These are phyloP conservation scores for Paratinospora sagittata DNA, from an alignment of 164 flowering plant genomes.

Conservation along the genomic window DNA sequence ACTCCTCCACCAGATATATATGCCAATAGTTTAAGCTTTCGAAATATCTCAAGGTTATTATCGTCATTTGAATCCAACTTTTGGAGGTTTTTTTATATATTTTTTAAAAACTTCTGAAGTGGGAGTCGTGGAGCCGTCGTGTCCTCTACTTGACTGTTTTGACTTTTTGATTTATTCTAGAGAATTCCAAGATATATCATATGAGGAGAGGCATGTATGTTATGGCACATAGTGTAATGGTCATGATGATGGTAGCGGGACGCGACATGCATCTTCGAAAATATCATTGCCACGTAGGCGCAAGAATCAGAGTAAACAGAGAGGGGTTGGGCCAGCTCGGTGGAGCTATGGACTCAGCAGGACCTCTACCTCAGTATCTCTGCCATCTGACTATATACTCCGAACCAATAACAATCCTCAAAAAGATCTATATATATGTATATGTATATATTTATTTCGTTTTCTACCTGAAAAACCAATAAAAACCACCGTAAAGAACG, in stretches of 20 bases:
- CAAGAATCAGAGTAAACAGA: slow-evolving; percentile 10
- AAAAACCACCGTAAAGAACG: neutral
- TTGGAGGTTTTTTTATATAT: neutral
- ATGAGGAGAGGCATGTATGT: neutral
- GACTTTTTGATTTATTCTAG: neutral
- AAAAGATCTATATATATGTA: neutral
- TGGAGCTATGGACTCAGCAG: slow-evolving; percentile 12
- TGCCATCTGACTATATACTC: neutral
- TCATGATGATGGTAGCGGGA: neutral
- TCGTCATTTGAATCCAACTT: neutral
- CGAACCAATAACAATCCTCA: neutral
- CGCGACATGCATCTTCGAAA: slow-evolving; percentile 26
- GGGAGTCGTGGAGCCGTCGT: neutral
- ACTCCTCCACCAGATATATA: too few relatives aligned
- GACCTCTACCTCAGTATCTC: slow-evolving; percentile 31
- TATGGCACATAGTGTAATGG: neutral
- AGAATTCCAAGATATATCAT: neutral
- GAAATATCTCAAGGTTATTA: neutral
- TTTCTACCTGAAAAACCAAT: neutral
- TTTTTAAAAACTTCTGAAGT: too few relatives aligned
- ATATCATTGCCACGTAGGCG: slow-evolving; percentile 75
- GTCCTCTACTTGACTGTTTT: neutral
- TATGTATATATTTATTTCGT: neutral
- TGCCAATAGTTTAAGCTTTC: neutral
- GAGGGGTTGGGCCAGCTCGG: slow-evolving; percentile 10